Conservation (phyloP, 2,329 filamentous ascomycete genomes). For the Fusarium clavum region DNA sequence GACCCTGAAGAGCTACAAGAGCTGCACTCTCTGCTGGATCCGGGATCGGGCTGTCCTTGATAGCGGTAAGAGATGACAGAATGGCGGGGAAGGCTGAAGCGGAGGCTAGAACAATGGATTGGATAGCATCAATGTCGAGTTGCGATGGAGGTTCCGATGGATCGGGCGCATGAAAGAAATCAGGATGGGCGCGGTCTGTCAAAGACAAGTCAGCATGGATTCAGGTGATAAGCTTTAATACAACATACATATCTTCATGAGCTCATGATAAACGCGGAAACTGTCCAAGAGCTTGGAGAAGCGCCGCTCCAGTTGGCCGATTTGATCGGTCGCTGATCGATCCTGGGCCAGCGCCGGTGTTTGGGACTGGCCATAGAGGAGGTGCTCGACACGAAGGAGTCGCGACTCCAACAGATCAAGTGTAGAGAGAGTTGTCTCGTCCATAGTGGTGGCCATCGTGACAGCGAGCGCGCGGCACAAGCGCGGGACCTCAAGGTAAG, state of each 20-base stretch:
- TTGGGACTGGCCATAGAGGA: constrained; percentile 62
- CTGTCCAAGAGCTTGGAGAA: constrained; percentile 63
- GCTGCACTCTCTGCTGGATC: constrained; percentile 65
- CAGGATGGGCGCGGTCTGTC: constrained; percentile 64
- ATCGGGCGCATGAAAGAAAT: constrained; percentile 64
- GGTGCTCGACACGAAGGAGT: constrained; percentile 69
- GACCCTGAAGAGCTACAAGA: constrained; percentile 68
- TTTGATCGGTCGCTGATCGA: constrained; percentile 56
- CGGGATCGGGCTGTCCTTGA: constrained; percentile 67
- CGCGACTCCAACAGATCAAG: constrained; percentile 68
- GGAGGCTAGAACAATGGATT: constrained; percentile 66
- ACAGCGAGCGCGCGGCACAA: constrained; percentile 27
- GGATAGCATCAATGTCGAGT: constrained; percentile 63
- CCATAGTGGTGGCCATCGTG: constrained; percentile 55
- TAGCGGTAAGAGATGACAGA: constrained; percentile 68
- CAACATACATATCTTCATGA: constrained; percentile 69
- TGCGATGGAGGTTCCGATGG: constrained; percentile 63
- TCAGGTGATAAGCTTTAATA: background rate
- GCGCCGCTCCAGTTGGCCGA: constrained; percentile 65
- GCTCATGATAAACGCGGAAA: constrained; percentile 68
- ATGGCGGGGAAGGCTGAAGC: constrained; percentile 67
- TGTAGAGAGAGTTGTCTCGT: constrained; percentile 66
- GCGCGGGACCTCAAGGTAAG: constrained; percentile 28
- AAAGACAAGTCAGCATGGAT: background rate
- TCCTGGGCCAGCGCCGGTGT: constrained; percentile 50